These are phyloP conservation scores for Acanthamoeba lenticulata DNA, from an alignment of 208 protist genomes.

Conservation along the genomic window DNA sequence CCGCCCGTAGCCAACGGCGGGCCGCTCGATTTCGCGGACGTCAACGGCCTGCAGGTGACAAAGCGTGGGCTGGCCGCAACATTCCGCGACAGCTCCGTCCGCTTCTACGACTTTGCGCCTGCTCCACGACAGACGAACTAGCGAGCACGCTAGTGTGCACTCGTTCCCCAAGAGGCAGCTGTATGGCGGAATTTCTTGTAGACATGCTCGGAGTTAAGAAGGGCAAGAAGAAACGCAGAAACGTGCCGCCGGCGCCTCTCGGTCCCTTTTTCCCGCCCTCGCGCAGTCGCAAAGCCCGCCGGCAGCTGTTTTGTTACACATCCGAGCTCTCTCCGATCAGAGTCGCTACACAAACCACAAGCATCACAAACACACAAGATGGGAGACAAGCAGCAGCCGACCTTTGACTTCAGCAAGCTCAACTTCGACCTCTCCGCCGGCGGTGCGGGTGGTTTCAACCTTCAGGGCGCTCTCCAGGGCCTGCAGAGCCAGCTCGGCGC, in stretches of 20 bases:
- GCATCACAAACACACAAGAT: neutral
- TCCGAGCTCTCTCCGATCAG: neutral
- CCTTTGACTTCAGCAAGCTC: conserved; percentile 40
- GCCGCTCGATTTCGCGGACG: neutral
- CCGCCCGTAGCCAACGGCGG: neutral
- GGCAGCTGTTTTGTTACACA: no score
- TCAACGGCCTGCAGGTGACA: neutral
- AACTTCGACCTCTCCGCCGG: conserved; percentile 26
- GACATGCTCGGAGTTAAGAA: neutral
- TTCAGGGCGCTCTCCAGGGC: neutral
- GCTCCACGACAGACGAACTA: neutral
- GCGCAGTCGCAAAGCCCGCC: neutral
- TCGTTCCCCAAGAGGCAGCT: no score
- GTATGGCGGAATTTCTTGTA: no score
- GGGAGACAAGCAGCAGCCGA: conserved; percentile 34
- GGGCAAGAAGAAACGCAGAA: neutral
- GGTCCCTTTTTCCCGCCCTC: neutral
- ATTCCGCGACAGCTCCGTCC: neutral
- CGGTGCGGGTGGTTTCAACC: neutral
- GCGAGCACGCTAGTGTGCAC: no score
- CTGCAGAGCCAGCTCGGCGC: neutral
- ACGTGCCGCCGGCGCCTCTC: neutral
- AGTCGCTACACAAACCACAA: neutral
- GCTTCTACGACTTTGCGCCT: neutral
- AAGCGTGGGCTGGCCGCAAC: neutral